These are phyloP conservation scores for Boechera divaricarpa DNA, from an alignment of 345 rosid species.

Conservation along the genomic window DNA sequence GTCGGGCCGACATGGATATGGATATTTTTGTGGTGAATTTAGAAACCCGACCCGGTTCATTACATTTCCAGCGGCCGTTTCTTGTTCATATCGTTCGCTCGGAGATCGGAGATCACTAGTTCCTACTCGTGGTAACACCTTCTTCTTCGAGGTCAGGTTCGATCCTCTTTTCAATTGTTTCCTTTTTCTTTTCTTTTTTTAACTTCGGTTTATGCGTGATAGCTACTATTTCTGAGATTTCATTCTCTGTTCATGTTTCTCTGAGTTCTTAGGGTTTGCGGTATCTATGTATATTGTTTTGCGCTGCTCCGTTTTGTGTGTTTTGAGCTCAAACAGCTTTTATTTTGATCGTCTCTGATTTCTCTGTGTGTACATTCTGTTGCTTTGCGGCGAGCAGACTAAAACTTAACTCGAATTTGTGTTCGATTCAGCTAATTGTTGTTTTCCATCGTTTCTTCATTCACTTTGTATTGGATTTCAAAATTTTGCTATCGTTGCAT, in stretches of 20 bases:
- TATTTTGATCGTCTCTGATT: not conserved
- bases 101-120: not conserved
- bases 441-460: not conserved
- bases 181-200: not conserved
- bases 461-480: not conserved
- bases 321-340: not conserved
- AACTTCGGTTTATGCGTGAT: not conserved
- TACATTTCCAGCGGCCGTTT: not conserved
- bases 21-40: not conserved
- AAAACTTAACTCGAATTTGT: not conserved
- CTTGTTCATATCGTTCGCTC: slow-evolving; percentile 3
- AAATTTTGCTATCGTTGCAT: not conserved
- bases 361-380: not conserved
- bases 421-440: not conserved
- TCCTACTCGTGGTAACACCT: not conserved
- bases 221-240: slow-evolving; percentile 6
- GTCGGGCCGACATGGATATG: not conserved
- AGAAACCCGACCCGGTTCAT: slow-evolving; percentile 28
- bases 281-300: not conserved
- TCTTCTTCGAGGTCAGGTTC: slow-evolving; percentile 19
- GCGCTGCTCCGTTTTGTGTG: not conserved
- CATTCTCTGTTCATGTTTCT: not conserved
- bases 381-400: not conserved
- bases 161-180: not conserved
- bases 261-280: not conserved